Evolutionary conservation across 2,329 filamentous ascomycete species (phyloP).

Genomic region (Orbilia brochopaga): DNA sequence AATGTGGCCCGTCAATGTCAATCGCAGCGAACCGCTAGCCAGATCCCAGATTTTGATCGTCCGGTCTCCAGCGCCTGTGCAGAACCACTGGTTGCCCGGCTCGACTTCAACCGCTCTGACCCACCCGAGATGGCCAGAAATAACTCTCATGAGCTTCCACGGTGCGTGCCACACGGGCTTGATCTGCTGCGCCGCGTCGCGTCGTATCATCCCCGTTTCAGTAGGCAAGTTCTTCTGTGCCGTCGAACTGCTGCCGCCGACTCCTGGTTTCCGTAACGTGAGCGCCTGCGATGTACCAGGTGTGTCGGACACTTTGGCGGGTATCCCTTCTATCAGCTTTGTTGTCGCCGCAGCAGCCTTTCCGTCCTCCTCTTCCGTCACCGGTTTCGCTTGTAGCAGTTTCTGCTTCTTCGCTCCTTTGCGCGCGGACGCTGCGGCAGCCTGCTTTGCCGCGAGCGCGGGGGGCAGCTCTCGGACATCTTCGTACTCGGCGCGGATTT

Average conservation of each 20-base stretch:
- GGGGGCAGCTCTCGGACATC: constrained; percentile 77
- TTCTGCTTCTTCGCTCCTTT: constrained; percentile 58
- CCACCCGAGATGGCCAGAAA: constrained; percentile 95
- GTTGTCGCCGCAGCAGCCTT: constrained; percentile 65
- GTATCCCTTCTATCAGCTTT: constrained; percentile 71
- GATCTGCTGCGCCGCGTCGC: constrained; percentile 65
- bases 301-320: constrained; percentile 59
- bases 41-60: constrained; percentile 99
- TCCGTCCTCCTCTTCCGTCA: constrained; percentile 58
- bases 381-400: constrained; percentile 53
- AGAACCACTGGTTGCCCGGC: constrained; percentile 97
- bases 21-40: constrained; percentile 78
- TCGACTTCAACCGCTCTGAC: constrained; percentile 88
- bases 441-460: constrained; percentile 78
- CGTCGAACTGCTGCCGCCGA: constrained; percentile 52
- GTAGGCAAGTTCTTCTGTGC: constrained; percentile 52
- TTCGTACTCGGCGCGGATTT: constrained; percentile 76
- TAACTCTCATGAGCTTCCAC: constrained; percentile 98
- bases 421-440: constrained; percentile 65
- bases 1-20: constrained; percentile 93
- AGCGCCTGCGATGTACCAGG: constrained; percentile 66
- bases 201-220: constrained; percentile 52
- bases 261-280: constrained; percentile 62
- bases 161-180: constrained; percentile 96
- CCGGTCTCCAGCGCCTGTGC: constrained; percentile 88